phyloP scores from a whole-genome alignment of 2,329 filamentous ascomycete species.

The Gyromitra esculenta region DNA sequence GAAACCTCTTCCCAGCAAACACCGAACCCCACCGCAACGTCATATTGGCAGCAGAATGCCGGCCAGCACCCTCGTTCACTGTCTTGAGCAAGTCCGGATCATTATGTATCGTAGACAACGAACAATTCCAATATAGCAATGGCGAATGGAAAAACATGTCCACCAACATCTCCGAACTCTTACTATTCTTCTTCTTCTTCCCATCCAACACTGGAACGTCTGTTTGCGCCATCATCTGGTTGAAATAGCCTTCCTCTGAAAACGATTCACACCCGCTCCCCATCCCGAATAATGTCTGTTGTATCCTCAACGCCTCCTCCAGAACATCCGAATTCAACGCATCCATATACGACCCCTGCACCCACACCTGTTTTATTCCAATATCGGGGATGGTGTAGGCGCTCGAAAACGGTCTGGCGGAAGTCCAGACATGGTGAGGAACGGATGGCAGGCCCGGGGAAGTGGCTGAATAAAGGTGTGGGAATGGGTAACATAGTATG shows the following conservation, averaged over 20 bases:
- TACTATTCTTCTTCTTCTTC: conserved; percentile 25
- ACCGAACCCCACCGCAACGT: conserved; percentile 81
- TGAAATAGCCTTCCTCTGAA: conserved; percentile 26
- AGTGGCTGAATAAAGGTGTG: conserved; percentile 74
- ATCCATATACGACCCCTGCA: conserved; percentile 82
- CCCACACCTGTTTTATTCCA: conserved; percentile 83
- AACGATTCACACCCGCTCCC: conserved; percentile 35
- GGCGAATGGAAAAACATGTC: conserved; percentile 77
- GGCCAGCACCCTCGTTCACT: conserved; percentile 72
- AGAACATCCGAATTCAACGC: conserved; percentile 74
- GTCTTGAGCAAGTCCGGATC: conserved; percentile 74
- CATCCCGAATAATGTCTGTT: conserved; percentile 72
- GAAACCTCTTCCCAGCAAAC: conserved; percentile 81
- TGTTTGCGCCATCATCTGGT: background rate
- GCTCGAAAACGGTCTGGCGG: conserved; percentile 71
- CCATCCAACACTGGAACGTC: background rate
- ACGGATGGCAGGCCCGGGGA: conserved; percentile 60
- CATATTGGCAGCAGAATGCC: conserved; percentile 75
- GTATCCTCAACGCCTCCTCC: conserved; percentile 73
- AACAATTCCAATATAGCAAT: conserved; percentile 81
- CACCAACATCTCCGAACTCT: conserved; percentile 15
- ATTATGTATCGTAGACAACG: conserved; percentile 65
- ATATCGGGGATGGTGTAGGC: conserved; percentile 70
- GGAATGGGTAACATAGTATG: conserved; percentile 76
- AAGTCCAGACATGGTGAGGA: conserved; percentile 83